Base-by-base conservation (phyloP, 177 flowering plant species). In the Vitis hybrid region DNA sequence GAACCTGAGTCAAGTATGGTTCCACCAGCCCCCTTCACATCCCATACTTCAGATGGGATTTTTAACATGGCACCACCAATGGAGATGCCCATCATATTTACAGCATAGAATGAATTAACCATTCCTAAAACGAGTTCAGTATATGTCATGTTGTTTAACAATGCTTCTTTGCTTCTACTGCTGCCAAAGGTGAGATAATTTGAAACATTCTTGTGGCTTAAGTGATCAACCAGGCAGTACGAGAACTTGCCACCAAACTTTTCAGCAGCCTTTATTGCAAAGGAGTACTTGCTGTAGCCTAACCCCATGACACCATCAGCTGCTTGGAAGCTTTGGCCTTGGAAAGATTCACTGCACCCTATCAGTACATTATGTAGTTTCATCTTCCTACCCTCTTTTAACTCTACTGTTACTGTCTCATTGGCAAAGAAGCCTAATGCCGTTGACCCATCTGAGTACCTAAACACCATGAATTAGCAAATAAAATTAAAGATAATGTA, bases 291-390 rank as follows among this genome's bases (percentile, higher is more conserved):
- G 76, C 79, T 70, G 57, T 69, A 80, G 50, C 89, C 92, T 51
- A 92, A 71, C 0, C 96, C 96, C 51, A 92, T 19, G 1, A 92
- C 80, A 3, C 97, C 97, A 71, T 92, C 90, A 1, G 84, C 81
- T 1, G 50, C 60, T 15, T 64, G 52, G 61, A 86, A 72, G 65
- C 71, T 74, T 7, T 53, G 56, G 2, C 90, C 92, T 0, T 11
- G 9, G 66, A 56, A 49, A 0, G 75, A 7, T 26, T 74, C 50
- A 39, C 81, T 86, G 80, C 97, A 92, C 0, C 97, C 97, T 1
- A 92, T 58, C 10, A 84, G 52, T 22, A 84, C 75, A 11, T 78
- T 55, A 5, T 60, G 29, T 11, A 90, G 69, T 51, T 55, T 81
- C 64, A 33, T 66, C 62, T 69, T 81, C 51, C 75, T 26, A 8